Evolutionary conservation across 495 filamentous ascomycete genomes (phyloP), one percentile per base, ranked within the genome.

Genomic region (Extremus antarcticus): DNA sequence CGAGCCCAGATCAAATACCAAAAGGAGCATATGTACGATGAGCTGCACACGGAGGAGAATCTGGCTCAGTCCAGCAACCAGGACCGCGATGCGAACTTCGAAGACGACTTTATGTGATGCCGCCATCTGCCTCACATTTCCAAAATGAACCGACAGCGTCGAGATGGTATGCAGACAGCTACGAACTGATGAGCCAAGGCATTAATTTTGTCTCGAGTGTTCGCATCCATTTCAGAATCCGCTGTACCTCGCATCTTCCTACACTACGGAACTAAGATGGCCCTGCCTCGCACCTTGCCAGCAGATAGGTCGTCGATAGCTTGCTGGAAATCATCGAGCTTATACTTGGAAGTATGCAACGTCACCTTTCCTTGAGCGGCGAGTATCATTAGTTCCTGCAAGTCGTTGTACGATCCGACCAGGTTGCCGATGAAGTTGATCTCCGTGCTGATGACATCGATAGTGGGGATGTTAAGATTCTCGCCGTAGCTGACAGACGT

Each of bases 21-120:
- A 72, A 88, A 89, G 67, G 90, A 94, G 29, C 89, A 95, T 72
- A 90, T 88, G 2, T 97, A 95, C 70, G 94, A 95, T 68, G 91
- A 94, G 41, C 59, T 89, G 29, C 83, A 86, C 59, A 75, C 77
- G 19, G 83, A 85, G 54, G 82, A 85, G 51, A 81, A 82, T 58
- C 68, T 85, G 67, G 80, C 75, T 25, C 66, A 65, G 21, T 77
- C 77, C 35, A 86, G 79, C 64, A 89, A 89, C 63, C 84, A 89
- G 58, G 74, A 83, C 59, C 76, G 82, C 17, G 66, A 70, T 49
- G 73, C 74, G 50, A 71, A 79, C 57, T 86, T 78, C 71, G 71
- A 78, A 65, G 85, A 88, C 50, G 85, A 89, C 60, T 89, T 89
- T 60, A 85, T 88, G 82, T 88, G 71, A 41, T n/a, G n/a, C n/a